These are phyloP conservation scores for Hordeum pubiflorum DNA, from an alignment of 202 grass and related monocot genomes.

Conservation along the genomic window DNA sequence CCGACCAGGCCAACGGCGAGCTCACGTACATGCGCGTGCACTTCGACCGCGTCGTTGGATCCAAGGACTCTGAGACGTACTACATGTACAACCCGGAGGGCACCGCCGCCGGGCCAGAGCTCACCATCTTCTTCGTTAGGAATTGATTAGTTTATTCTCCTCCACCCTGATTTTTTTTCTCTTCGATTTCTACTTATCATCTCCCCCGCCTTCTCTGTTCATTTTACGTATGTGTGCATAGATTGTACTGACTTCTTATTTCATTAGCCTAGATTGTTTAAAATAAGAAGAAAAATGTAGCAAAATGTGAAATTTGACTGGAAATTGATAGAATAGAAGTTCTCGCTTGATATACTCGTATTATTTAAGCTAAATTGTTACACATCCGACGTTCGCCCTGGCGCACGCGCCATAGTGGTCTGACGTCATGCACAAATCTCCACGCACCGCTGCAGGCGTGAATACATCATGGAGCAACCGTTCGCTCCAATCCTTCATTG, in stretches of 20 bases:
- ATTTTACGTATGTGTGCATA: neutral
- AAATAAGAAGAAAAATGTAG: neutral
- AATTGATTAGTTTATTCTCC: slow-evolving; percentile 17
- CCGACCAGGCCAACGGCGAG: slow-evolving; percentile 55
- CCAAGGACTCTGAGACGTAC: slow-evolving; percentile 82
- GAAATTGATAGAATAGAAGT: no score
- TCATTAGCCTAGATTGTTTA: neutral
- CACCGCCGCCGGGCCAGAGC: slow-evolving; percentile 41
- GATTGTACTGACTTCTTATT: neutral
- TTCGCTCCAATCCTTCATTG: no score
- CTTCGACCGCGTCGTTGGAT: slow-evolving; percentile 74
- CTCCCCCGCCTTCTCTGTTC: neutral
- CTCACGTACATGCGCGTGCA: slow-evolving; percentile 72
- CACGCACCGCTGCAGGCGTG: no score
- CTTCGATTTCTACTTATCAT: neutral
- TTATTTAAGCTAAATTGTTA: no score
- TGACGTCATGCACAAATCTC: no score
- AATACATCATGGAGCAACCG: no score
- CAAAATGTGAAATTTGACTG: neutral
- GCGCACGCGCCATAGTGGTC: no score
- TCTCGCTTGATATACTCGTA: no score
- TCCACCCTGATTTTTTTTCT: neutral
- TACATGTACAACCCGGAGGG: slow-evolving; percentile 90
- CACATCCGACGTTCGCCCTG: no score
- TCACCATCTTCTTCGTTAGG: slow-evolving; percentile 85